Percentiles rank a stretch among this genome's conserved stretches.
These are phyloP conservation scores for Plantago elongata DNA, from an alignment of 257 asterid species.

Conservation along the genomic window DNA sequence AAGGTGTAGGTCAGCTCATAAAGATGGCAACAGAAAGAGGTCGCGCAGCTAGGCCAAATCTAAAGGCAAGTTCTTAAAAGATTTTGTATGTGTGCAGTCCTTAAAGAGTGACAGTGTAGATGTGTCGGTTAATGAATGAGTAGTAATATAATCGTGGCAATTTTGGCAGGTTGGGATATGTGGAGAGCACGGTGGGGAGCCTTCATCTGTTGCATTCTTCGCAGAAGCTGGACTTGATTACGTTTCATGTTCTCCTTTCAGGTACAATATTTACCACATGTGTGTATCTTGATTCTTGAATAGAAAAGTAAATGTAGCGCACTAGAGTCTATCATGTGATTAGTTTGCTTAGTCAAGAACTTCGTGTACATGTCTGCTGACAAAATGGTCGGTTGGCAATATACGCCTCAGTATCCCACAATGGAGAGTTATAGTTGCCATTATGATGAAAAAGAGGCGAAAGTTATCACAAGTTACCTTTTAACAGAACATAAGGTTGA, in stretches of 20 bases:
- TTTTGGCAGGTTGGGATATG: conserved; percentile 74
- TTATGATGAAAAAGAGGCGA: no score
- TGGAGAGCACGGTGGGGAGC: conserved; percentile 98
- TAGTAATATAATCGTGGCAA: not conserved
- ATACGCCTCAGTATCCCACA: no score
- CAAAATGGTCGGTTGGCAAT: not conserved
- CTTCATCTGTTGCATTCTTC: conserved; percentile 90
- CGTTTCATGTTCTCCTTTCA: conserved; percentile 95
- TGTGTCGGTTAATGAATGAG: not conserved
- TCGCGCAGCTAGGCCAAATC: conserved; percentile 83
- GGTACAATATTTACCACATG: conserved; percentile 31
- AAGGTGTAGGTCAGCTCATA: conserved; percentile 90
- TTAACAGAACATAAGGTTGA: not conserved
- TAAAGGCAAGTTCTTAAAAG: conserved; percentile 48
- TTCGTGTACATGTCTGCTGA: not conserved
- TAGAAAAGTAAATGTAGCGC: no score
- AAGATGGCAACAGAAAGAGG: conserved; percentile 90
- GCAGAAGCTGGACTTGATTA: conserved; percentile 88
- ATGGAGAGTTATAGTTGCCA: no score
- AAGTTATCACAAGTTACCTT: no score
- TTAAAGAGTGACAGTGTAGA: not conserved
- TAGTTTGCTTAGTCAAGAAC: not conserved
- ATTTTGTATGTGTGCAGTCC: not conserved
- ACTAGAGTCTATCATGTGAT: no score
- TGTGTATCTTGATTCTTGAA: no score